Evolutionary conservation across 2,329 filamentous ascomycete species (phyloP), one percentile per base, ranked within the genome.

Genomic region (Talaromyces sp.): DNA sequence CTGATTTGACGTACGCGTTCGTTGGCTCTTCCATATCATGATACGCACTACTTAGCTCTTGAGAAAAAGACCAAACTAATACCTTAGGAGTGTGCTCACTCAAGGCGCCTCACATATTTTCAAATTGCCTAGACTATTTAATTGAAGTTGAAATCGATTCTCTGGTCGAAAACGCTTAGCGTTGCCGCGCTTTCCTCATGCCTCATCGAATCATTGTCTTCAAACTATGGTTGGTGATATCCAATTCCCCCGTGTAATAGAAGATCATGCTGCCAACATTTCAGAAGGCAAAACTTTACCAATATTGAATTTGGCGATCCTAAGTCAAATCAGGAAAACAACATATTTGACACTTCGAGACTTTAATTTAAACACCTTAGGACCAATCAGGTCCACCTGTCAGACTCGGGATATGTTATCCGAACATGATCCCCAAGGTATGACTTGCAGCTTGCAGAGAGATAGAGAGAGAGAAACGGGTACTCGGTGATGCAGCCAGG

Each of bases 21-120:
- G 39, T 35, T 60, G 39, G 41, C 57, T 33, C 31, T n/a, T 60
- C 24, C 57, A 47, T 35, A 60, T 47, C 41, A 33, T 22, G 39
- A 22, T 47, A 41, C 45, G 59, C 47, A 61, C 59, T 19, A 43
- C 47, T 39, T 27, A 52, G 33, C 37, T 5, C 58, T 33, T 13
- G 35, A 62, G 33, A 56, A 56, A 37, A 33, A 56, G 33, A 56
- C 14, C 33, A 24, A 31, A 31, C 45, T 52, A 52, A 37, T 39
- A 52, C 45, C 41, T 41, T 61, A 6, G 60, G 54, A 33, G 60
- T 62, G 47, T 62, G 60, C 43, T 43, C 41, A 62, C 60, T 47
- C 60, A 62, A 62, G 39, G 22, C 60, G 47, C 47, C 22, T 62
- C 60, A 43, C 47, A 43, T 43, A 13, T 50, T 27, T 39, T 9